These are phyloP conservation scores for Neltuma alba DNA, from an alignment of 306 rosid genomes.

Conservation along the genomic window DNA sequence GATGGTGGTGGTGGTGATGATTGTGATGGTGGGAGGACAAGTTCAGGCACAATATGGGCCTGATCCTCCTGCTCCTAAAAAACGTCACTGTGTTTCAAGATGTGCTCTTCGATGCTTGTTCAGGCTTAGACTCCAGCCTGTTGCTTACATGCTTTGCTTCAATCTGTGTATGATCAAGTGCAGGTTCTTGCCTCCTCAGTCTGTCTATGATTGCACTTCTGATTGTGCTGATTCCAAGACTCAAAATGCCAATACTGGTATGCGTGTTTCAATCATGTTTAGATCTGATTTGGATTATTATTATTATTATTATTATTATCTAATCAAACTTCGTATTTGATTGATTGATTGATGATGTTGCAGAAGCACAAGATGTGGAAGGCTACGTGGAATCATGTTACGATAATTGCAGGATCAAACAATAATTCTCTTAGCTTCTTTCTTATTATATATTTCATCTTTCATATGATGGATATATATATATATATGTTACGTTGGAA, in stretches of 20 bases:
- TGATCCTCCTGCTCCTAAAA: not conserved
- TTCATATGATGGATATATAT: not conserved
- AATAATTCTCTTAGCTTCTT: not conserved
- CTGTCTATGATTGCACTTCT: not conserved
- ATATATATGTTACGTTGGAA: not conserved
- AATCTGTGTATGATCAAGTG: not conserved
- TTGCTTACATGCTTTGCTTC: not conserved
- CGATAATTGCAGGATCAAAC: not conserved
- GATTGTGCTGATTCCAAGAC: not conserved
- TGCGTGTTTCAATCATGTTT: not conserved
- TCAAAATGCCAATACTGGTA: not conserved
- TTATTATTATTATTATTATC: too few relatives aligned
- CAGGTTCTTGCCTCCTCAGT: not conserved
- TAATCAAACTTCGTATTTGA: not conserved
- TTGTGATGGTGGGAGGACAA: not conserved
- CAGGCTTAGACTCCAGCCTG: not conserved
- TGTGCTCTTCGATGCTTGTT: not conserved
- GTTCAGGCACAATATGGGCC: not conserved
- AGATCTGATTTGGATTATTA: not conserved
- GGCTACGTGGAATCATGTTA: conserved; percentile 14
- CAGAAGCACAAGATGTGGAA: not conserved
- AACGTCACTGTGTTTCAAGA: not conserved
- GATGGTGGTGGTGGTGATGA: not conserved
- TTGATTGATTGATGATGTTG: not conserved
- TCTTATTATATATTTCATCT: too few relatives aligned